Evolutionary conservation across 2,329 filamentous ascomycete species (phyloP).

Genomic region (Trichoderma asperellum): DNA sequence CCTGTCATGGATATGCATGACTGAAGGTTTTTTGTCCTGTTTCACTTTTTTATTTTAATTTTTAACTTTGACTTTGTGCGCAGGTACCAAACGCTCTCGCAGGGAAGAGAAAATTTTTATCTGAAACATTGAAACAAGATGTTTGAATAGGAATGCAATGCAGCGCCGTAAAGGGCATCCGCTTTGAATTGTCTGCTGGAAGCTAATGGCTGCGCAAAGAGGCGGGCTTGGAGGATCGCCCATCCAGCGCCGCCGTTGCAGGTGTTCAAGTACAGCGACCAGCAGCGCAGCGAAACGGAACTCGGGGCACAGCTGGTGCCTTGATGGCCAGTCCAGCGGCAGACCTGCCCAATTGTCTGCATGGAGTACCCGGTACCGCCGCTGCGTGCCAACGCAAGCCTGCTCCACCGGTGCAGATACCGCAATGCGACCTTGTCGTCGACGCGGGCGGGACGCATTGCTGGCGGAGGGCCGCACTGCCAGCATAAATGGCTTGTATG

Average conservation of each 20-base stretch:
- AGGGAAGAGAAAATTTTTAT: background rate
- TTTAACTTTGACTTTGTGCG: background rate
- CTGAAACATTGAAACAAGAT: slow-evolving; percentile 2
- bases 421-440: background rate
- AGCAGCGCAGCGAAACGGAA: background rate
- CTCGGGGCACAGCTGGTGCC: background rate
- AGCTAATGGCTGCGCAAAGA: slow-evolving; percentile 13
- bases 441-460: background rate
- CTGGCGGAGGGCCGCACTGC: background rate
- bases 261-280: background rate
- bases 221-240: slow-evolving; percentile 9
- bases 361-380: slow-evolving; percentile 20
- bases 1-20: slow-evolving; percentile 7
- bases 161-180: background rate
- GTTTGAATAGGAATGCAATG: slow-evolving; percentile 8
- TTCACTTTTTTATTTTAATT: background rate
- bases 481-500: background rate
- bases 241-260: background rate
- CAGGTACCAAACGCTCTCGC: background rate
- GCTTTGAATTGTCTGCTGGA: background rate
- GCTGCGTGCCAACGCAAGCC: slow-evolving; percentile 15
- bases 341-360: slow-evolving; percentile 2
- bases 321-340: background rate
- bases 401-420: slow-evolving; percentile 11
- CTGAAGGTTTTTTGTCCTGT: slow-evolving; percentile 4